phyloP scores from a whole-genome alignment of 768 basidiomycete genomes.

The Gymnopilus dilepis region DNA sequence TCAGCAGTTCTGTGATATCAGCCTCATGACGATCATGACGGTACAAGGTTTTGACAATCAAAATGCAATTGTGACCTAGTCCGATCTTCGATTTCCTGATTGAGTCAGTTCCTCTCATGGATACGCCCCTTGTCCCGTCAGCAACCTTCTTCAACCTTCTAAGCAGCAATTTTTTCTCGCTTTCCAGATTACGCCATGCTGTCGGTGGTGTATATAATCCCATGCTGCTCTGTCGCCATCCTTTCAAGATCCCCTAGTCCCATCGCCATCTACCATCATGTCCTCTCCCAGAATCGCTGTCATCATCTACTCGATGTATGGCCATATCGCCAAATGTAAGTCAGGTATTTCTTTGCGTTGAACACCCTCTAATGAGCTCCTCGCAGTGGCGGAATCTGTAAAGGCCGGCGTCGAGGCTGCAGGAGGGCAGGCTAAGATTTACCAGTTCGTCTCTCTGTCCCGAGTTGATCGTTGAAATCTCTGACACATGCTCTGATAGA shows the following conservation, averaged over 20 bases:
- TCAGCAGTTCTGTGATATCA: background rate
- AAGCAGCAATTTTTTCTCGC: conserved; percentile 7
- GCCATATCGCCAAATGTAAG: conserved; percentile 72
- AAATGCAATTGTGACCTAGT: background rate
- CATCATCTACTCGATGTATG: conserved; percentile 76
- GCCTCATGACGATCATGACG: background rate
- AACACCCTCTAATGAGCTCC: background rate
- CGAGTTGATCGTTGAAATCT: background rate
- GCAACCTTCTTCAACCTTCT: conserved; percentile 1
- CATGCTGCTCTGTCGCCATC: background rate
- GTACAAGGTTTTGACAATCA: background rate
- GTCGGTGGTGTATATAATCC: conserved; percentile 1
- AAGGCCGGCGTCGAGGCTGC: conserved; percentile 52
- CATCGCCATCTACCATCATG: conserved; percentile 34
- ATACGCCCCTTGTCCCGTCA: background rate
- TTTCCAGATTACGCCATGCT: conserved; percentile 4
- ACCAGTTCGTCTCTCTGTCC: conserved; percentile 48
- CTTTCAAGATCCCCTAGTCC: background rate
- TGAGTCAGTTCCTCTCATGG: conserved; percentile 5
- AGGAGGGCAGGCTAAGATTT: conserved; percentile 57
- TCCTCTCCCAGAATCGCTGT: conserved; percentile 66
- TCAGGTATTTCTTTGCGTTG: conserved; percentile 31
- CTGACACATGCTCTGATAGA: conserved; percentile 40
- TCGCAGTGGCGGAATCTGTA: conserved; percentile 63
- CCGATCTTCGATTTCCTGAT: conserved; percentile 9